Conservation (phyloP, 2,329 filamentous ascomycete genomes). For the Aspergillus viridinutans region DNA sequence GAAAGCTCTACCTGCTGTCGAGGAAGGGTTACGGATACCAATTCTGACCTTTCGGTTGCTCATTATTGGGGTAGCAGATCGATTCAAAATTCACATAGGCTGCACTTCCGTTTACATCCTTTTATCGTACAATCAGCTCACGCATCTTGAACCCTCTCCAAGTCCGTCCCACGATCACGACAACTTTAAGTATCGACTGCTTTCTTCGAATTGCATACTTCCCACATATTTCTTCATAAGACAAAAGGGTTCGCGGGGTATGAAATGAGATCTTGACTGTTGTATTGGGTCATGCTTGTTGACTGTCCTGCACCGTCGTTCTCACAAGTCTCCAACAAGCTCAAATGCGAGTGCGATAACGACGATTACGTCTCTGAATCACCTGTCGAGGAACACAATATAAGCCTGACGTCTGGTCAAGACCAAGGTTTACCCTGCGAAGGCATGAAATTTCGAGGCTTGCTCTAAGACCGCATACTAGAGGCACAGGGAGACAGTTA, state of each 20-base stretch:
- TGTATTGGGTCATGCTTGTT: background rate
- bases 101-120: background rate
- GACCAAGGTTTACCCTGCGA: background rate
- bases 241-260: background rate
- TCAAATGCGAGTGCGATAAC: background rate
- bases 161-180: background rate
- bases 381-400: background rate
- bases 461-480: background rate
- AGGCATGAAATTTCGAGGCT: background rate
- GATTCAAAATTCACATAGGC: background rate
- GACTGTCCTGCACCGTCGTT: background rate
- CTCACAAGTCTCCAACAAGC: background rate
- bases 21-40: background rate
- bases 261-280: background rate
- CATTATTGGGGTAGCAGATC: background rate
- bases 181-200: background rate
- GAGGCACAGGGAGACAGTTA: background rate
- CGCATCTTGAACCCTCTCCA: background rate
- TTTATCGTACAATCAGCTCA: background rate
- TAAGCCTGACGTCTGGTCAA: background rate
- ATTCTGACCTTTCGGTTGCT: background rate
- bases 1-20: background rate
- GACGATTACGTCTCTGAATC: background rate
- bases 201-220: background rate
- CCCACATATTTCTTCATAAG: background rate